Conservation (phyloP, 306 rosid genomes). For the Trifolium dubium region DNA sequence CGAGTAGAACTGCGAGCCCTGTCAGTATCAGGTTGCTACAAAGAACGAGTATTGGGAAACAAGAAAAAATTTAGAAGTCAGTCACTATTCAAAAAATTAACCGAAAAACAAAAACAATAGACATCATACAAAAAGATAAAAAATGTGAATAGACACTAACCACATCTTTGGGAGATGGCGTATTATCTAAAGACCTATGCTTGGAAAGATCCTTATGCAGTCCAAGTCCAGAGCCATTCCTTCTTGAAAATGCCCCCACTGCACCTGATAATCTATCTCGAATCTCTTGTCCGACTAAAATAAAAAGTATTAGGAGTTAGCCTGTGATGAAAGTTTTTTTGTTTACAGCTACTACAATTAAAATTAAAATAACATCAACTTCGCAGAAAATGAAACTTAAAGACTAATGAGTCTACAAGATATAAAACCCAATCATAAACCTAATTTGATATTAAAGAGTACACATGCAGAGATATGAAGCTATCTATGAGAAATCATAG, state of each 20-base stretch:
- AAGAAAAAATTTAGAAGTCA: background rate
- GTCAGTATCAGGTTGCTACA: constrained; percentile 79
- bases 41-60: constrained; percentile 8
- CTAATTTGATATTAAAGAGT: background rate
- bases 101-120: constrained; percentile 5
- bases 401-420: background rate
- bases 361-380: background rate
- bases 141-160: constrained; percentile 49
- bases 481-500: constrained; percentile 10
- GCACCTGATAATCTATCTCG: constrained; percentile 83
- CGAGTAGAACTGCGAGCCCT: constrained; percentile 77
- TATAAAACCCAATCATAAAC: too few relatives aligned
- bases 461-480: constrained; percentile 14
- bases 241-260: constrained; percentile 84
- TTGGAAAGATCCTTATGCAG: constrained; percentile 65
- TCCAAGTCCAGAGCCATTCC: constrained; percentile 70
- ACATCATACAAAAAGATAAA: background rate
- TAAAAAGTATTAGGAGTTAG: constrained; percentile 27
- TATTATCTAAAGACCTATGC: constrained; percentile 69
- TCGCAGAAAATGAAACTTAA: background rate
- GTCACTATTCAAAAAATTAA: background rate
- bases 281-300: constrained; percentile 69
- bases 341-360: background rate
- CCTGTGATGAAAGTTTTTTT: constrained; percentile 13
- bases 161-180: constrained; percentile 82